Conservation (phyloP, 768 basidiomycete genomes). For the Termitomyces sp. region DNA sequence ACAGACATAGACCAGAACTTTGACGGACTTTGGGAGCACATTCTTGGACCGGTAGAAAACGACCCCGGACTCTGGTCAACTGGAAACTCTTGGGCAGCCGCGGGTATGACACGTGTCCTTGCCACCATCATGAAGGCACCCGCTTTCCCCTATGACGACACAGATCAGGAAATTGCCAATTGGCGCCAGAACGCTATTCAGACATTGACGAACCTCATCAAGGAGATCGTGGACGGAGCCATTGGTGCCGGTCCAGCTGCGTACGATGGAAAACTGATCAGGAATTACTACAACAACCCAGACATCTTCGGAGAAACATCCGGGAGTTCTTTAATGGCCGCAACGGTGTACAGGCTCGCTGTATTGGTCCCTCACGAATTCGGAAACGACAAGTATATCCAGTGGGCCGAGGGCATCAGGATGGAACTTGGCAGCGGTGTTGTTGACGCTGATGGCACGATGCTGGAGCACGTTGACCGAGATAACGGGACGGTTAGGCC, state of each 20-base stretch:
- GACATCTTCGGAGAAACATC: conserved; percentile 18
- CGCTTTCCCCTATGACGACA: background rate
- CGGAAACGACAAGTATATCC: conserved; percentile 19
- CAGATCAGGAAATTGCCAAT: background rate
- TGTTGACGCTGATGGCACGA: conserved; percentile 2
- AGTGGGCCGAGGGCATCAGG: conserved; percentile 30
- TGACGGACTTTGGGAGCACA: conserved; percentile 21
- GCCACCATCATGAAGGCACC: conserved; percentile 40
- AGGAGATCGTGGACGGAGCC: conserved; percentile 20
- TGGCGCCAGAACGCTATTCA: conserved; percentile 13
- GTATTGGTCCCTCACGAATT: conserved; percentile 26
- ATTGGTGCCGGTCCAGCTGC: conserved; percentile 9
- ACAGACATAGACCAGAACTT: background rate
- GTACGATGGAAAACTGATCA: conserved; percentile 10
- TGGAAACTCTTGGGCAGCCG: conserved; percentile 70
- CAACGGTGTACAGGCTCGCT: conserved; percentile 25
- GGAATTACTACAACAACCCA: conserved; percentile 16
- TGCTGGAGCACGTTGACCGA: conserved; percentile 19
- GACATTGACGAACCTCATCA: conserved; percentile 16
- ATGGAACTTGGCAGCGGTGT: conserved; percentile 18
- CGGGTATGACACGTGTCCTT: conserved; percentile 58
- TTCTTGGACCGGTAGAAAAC: conserved; percentile 29
- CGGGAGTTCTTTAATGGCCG: conserved; percentile 15
- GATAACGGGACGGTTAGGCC: conserved; percentile 26
- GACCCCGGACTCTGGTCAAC: conserved; percentile 43